phyloP scores from a whole-genome alignment of 1,284 basidiomycete genomes.

The Boletellus deceptivus region DNA sequence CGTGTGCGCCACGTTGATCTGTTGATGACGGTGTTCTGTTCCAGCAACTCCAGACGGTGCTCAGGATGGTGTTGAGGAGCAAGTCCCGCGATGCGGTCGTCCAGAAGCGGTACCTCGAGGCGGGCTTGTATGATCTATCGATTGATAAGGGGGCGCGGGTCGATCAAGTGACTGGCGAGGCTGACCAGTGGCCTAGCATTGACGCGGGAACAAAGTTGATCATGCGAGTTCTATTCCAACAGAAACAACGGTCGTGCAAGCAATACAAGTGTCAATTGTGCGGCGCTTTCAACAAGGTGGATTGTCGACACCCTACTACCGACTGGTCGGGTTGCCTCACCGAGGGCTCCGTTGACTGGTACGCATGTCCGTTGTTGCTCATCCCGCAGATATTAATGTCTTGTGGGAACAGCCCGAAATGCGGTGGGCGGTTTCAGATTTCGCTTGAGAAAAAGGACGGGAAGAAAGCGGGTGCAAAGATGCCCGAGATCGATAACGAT shows the following conservation, averaged over 20 bases:
- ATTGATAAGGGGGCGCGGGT: slow-evolving; percentile 23
- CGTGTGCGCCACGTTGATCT: neutral
- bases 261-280: slow-evolving; percentile 23
- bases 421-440: slow-evolving; percentile 27
- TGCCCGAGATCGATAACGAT: slow-evolving; percentile 21
- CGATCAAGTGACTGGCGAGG: slow-evolving; percentile 24
- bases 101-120: slow-evolving; percentile 26
- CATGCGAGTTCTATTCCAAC: slow-evolving; percentile 25
- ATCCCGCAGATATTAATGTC: neutral
- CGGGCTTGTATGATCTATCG: slow-evolving; percentile 23
- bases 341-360: slow-evolving; percentile 28
- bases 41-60: slow-evolving; percentile 23
- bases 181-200: slow-evolving; percentile 22
- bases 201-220: slow-evolving; percentile 27
- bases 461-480: slow-evolving; percentile 6
- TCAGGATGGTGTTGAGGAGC: slow-evolving; percentile 15
- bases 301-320: slow-evolving; percentile 10
- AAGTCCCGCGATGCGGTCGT: slow-evolving; percentile 23
- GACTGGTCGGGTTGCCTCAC: slow-evolving; percentile 30
- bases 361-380: neutral
- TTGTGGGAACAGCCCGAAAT: slow-evolving; percentile 10
- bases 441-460: slow-evolving; percentile 20
- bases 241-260: slow-evolving; percentile 22
- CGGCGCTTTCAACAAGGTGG: slow-evolving; percentile 19
- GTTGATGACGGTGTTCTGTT: neutral